Conservation (phyloP, 257 asterid genomes). For the Sherardia arvensis region DNA sequence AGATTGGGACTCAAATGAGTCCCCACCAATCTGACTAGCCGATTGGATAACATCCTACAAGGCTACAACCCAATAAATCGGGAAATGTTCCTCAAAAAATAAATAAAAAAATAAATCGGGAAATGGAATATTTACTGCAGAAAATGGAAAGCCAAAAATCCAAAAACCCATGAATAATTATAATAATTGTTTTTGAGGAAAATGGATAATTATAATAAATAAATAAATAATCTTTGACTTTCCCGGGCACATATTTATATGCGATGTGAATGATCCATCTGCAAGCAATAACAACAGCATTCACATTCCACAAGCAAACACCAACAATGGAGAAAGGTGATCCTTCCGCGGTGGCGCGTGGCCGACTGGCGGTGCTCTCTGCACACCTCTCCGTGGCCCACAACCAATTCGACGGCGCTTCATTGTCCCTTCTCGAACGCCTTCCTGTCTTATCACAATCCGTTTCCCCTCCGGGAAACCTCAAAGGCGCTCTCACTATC, state of each 20-base stretch:
- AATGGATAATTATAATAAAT: no score
- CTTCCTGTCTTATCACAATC: constrained; percentile 43
- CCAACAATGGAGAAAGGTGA: constrained; percentile 26
- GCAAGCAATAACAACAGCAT: neutral
- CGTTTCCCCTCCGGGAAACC: constrained; percentile 49
- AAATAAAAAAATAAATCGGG: no score
- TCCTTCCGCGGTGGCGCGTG: constrained; percentile 60
- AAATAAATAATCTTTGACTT: neutral
- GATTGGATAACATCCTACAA: neutral
- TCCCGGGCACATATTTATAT: neutral
- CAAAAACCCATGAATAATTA: neutral
- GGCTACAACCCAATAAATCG: neutral
- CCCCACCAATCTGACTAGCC: neutral
- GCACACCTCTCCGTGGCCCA: constrained; percentile 61
- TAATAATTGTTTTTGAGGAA: no score
- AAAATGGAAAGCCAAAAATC: neutral
- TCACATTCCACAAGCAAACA: neutral
- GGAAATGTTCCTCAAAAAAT: no score
- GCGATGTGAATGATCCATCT: neutral
- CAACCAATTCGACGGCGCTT: constrained; percentile 20
- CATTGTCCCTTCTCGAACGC: constrained; percentile 27
- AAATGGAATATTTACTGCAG: no score
- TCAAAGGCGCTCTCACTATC: constrained; percentile 53
- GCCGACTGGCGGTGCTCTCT: constrained; percentile 75
- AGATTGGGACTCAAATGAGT: no score